Conservation (phyloP, 345 rosid genomes). For the Populus tremula region DNA sequence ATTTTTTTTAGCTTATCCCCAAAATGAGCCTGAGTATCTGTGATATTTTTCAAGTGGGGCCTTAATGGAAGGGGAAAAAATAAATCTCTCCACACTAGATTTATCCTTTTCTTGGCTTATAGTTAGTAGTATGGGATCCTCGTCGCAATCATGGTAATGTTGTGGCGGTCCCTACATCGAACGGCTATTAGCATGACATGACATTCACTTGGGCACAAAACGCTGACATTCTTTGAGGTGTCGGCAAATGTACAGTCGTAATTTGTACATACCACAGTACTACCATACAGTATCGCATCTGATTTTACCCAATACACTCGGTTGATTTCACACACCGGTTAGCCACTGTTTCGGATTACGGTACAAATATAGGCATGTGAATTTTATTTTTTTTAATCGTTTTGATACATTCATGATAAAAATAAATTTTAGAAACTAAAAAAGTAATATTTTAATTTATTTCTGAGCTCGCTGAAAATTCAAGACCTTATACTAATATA, state of each 20-base stretch:
- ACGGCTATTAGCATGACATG: conserved; percentile 22
- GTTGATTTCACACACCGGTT: too few relatives aligned
- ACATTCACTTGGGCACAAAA: not conserved
- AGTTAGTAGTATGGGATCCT: not conserved
- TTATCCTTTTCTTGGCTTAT: not conserved
- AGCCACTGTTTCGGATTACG: too few relatives aligned
- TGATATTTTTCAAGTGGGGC: not conserved
- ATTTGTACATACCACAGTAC: not conserved
- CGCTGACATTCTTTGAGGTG: conserved; percentile 17
- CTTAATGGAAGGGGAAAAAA: not conserved
- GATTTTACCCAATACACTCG: not conserved
- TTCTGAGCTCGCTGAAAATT: too few relatives aligned
- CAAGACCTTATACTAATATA: too few relatives aligned
- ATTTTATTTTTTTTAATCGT: too few relatives aligned
- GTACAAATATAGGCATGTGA: not conserved
- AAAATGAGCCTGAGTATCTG: too few relatives aligned
- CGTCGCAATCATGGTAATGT: not conserved
- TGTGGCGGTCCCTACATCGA: conserved; percentile 20
- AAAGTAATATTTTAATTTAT: too few relatives aligned
- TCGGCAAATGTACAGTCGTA: conserved; percentile 31
- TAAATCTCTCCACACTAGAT: not conserved
- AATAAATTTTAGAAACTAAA: too few relatives aligned
- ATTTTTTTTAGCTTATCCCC: too few relatives aligned
- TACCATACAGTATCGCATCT: not conserved
- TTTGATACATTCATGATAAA: too few relatives aligned